phyloP scores from a whole-genome alignment of 305 asterid genomes.

The Plantago coronopus region DNA sequence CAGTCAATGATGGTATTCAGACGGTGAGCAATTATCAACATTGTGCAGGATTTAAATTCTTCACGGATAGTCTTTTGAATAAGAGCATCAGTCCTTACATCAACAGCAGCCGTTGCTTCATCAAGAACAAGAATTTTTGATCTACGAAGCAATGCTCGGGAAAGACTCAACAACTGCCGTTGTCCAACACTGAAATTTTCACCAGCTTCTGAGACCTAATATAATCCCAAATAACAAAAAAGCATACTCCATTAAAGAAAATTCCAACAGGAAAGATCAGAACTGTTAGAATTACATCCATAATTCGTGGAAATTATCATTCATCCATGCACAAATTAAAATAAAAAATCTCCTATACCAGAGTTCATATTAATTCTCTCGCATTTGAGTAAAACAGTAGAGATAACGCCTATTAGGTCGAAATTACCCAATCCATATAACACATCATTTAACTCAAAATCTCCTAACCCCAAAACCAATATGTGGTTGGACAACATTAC shows the following conservation, averaged over 20 bases:
- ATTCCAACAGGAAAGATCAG: too few relatives aligned
- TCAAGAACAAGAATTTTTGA: constrained; percentile 92
- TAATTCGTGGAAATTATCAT: too few relatives aligned
- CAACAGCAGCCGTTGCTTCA: constrained; percentile 95
- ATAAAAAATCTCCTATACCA: too few relatives aligned
- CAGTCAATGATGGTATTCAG: constrained; percentile 74
- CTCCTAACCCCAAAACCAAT: too few relatives aligned
- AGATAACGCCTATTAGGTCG: too few relatives aligned
- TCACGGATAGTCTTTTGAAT: constrained; percentile 84
- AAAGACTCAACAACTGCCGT: constrained; percentile 77
- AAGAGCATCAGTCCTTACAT: constrained; percentile 84
- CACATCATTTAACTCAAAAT: too few relatives aligned
- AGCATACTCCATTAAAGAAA: neutral
- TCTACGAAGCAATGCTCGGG: constrained; percentile 79
- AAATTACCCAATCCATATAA: too few relatives aligned
- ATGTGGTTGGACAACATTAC: too few relatives aligned
- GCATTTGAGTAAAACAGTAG: too few relatives aligned
- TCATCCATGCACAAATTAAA: neutral
- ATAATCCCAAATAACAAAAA: constrained; percentile 16
- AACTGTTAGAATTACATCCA: too few relatives aligned
- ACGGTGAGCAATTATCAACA: constrained; percentile 88
- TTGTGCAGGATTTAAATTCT: constrained; percentile 80
- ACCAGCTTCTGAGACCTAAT: constrained; percentile 83
- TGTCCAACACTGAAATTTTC: constrained; percentile 95
- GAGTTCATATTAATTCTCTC: too few relatives aligned